Percentiles rank a stretch among this genome's conserved stretches.
phyloP scores from a whole-genome alignment of 2,329 filamentous ascomycete species.

The Microsporum canis region DNA sequence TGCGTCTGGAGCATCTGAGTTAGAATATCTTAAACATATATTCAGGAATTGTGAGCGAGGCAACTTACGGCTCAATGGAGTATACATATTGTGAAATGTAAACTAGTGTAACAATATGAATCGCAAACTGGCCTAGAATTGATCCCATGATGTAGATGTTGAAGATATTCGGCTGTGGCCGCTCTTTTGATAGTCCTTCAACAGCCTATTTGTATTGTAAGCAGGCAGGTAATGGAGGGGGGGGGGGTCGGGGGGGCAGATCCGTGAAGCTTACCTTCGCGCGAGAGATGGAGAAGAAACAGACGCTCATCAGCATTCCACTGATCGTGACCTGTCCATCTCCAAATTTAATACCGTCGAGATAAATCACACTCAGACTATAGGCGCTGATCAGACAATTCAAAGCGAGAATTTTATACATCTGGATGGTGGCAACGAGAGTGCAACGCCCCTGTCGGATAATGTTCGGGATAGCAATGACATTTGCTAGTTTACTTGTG shows the following conservation, averaged over 20 bases:
- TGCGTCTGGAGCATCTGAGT: constrained; percentile 24
- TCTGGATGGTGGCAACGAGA: constrained; percentile 95
- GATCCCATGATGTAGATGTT: constrained; percentile 98
- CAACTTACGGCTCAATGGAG: constrained; percentile 65
- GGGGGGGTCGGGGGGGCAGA: too few species aligned
- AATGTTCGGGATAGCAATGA: constrained; percentile 95
- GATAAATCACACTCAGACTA: constrained; percentile 87
- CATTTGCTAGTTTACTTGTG: constrained; percentile 93
- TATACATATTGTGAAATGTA: constrained; percentile 89
- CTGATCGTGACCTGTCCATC: constrained; percentile 98
- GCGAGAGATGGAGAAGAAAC: constrained; percentile 96
- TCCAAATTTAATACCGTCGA: constrained; percentile 98
- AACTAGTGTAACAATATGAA: constrained; percentile 87
- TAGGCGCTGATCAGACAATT: constrained; percentile 98
- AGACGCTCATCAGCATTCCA: constrained; percentile 99
- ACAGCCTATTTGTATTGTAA: constrained; percentile 49
- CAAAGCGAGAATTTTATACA: constrained; percentile 98
- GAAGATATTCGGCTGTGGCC: constrained; percentile 97
- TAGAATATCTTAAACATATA: background rate
- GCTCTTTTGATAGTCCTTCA: constrained; percentile 89
- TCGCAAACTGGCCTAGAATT: constrained; percentile 90
- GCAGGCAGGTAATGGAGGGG: constrained; percentile 10
- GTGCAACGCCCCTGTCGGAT: constrained; percentile 96
- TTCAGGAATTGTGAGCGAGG: background rate
- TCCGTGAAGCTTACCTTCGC: constrained; percentile 52